Base-by-base conservation (phyloP, 2,329 filamentous ascomycete genomes). In the Calonectria ilicicola region DNA sequence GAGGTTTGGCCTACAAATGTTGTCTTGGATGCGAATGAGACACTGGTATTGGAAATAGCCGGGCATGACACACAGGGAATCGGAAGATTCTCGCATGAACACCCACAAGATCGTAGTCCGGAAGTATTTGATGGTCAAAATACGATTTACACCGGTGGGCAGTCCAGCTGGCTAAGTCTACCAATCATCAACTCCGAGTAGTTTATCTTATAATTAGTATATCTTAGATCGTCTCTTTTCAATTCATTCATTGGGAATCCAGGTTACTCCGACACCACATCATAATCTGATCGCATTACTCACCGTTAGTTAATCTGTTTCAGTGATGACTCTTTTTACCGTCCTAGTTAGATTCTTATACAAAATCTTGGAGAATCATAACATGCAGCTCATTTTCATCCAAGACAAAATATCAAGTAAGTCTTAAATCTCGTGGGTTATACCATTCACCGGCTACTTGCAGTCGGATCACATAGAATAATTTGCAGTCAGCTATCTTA, bases 1-100 rank as follows among this genome's bases (percentile, higher is more conserved):
- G 91, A 93, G 78, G 80, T 93, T 0, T 93, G 91, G 91, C 90
- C 91, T 0, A 92, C 91, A 0, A 91, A 91, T 72, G 89, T 92
- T 0, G 82, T 92, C 0, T 83, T 82, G 12, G 80, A 81, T 23
- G 77, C 79, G 26, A 89, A 90, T 0, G 88, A 85, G 0, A 86
- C 83, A 74, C 75, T 92, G 17, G 85, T 91, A 1, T 85, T 92
- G 51, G 90, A 92, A 79, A 83, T 92, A 2, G 81, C 85, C 3
- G 86, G 84, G 42, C 88, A 88, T 2, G 91, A 92, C 80, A 92
- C 90, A 0, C 90, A 92, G 72, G 91, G 91, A 0, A 86, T 85
- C 35, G 90, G 89, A 0, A 85, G 91, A 27, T 92, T 92, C 78
- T 81, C 83, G 72, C 90, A 92, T 40, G 29, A 51, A 6, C 44